Evolutionary conservation across 1,284 basidiomycete genomes (phyloP), one percentile per base, ranked within the genome.

Genomic region (Naganishia sp.): DNA sequence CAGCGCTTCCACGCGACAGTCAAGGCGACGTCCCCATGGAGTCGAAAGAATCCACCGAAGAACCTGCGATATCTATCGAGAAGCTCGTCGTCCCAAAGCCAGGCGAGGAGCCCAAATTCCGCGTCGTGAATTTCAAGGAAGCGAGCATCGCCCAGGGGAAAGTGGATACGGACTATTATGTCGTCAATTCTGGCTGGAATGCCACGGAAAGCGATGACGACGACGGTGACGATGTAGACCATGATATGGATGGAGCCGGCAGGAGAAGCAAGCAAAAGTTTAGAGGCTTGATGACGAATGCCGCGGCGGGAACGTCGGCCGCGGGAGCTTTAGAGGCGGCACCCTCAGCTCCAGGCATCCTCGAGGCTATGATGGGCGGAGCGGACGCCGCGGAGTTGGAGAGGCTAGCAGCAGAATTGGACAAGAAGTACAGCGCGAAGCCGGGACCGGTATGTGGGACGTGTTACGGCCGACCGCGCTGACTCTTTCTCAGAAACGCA

Each of bases 401-500:
- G 41, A 49, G 61, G 17, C 32, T 69, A 23, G 68, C 65, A 10
- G 65, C 46, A 11, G 68, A 51, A 21, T 43, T 63, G 39, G 65
- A 66, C 41, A 60, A 52, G 49, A 61, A 61, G 42, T 61, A 69
- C n/a, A 62, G 66, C 31, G 31, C 58, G 6, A 51, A 31, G 17
- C 50, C 58, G n/a, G 54, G 61, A 42, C 50, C 65, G 50, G 65
- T 66, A 51, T 35, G 65, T 50, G 17, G 7, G 4, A 43, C 11
- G n/a, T n/a, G 4, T 11, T 28, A 39, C 18, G 25, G 18, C 7
- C 23, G 32, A 60, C 10, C 15, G n/a, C 21, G n/a, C 45, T 49
- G 31, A n/a, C 39, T 39, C 47, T 15, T n/a, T 46, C 46, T 3
- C 85, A 85, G 77, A 87, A 88, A 78, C 85, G 83, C 65, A 80